Conservation (phyloP, 371 early-diverging fungal species). For the Rhizopus microsporus region DNA sequence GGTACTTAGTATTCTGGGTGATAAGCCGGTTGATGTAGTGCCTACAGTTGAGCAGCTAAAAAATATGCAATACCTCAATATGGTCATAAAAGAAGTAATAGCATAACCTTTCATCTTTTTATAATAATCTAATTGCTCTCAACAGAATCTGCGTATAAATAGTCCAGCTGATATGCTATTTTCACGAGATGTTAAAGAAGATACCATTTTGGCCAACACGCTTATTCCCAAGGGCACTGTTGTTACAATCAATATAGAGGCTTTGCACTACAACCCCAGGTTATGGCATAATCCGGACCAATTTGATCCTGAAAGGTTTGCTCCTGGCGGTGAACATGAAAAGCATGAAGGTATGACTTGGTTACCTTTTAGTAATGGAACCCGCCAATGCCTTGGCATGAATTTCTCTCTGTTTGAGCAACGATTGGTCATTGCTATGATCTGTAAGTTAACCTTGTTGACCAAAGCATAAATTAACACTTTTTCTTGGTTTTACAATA, state of each 20-base stretch:
- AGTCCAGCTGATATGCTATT: slow-evolving; percentile 7
- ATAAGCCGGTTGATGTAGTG: slow-evolving; percentile 4
- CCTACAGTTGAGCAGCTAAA: slow-evolving; percentile 41
- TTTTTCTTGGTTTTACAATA: not conserved
- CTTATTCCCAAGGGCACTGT: slow-evolving; percentile 48
- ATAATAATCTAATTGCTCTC: not conserved
- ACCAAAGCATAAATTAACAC: not conserved
- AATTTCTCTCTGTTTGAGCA: slow-evolving; percentile 50
- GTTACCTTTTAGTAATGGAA: slow-evolving; percentile 37
- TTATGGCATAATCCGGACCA: slow-evolving; percentile 21
- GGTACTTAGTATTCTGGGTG: slow-evolving; percentile 14
- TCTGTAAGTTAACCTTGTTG: slow-evolving; percentile 19
- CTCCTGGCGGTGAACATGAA: slow-evolving; percentile 3
- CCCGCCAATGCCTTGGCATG: slow-evolving; percentile 43
- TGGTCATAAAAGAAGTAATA: slow-evolving; percentile 37
- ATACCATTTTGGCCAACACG: slow-evolving; percentile 38
- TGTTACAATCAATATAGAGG: slow-evolving; percentile 43
- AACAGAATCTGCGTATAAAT: slow-evolving; percentile 17
- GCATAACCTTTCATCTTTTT: not conserved
- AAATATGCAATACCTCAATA: slow-evolving; percentile 49
- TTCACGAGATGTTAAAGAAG: slow-evolving; percentile 29
- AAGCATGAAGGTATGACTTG: slow-evolving; percentile 21
- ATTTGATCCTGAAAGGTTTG: slow-evolving; percentile 23
- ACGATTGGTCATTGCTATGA: slow-evolving; percentile 42
- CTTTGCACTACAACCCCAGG: slow-evolving; percentile 30